Percentiles rank a stretch among this genome's conserved stretches.
These are phyloP conservation scores for Salinomyces thailandicus DNA, from an alignment of 2,329 filamentous ascomycete species.

Conservation along the genomic window DNA sequence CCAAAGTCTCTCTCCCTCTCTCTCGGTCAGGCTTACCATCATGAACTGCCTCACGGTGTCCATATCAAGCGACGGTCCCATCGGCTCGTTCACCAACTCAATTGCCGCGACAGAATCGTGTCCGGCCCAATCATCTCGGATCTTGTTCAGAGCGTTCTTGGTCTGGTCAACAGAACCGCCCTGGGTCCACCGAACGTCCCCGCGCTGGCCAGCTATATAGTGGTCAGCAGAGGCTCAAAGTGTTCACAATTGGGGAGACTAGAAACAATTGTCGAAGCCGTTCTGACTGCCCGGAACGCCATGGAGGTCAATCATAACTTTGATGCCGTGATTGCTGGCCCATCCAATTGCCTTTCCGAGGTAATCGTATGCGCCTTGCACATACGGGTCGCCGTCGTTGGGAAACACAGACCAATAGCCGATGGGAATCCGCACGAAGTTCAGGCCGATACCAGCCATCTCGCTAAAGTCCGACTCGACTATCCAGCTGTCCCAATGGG, in stretches of 20 bases:
- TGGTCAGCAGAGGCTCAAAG: too few relatives aligned
- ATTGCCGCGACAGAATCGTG: conserved; percentile 38
- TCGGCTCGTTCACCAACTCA: conserved; percentile 39
- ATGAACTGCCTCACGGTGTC: conserved; percentile 36
- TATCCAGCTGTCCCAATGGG: conserved; percentile 30
- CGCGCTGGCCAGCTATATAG: conserved; percentile 44
- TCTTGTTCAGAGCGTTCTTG: conserved; percentile 34
- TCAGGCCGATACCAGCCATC: conserved; percentile 29
- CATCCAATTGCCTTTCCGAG: conserved; percentile 40
- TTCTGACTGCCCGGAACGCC: conserved; percentile 56
- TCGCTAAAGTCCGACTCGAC: conserved; percentile 33
- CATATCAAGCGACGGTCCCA: conserved; percentile 34
- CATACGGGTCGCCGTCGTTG: conserved; percentile 39
- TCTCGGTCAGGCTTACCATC: conserved; percentile 22
- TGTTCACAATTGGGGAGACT: too few relatives aligned
- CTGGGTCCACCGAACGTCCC: conserved; percentile 36
- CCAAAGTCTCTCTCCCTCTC: too few relatives aligned
- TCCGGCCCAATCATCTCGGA: conserved; percentile 35
- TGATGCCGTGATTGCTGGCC: conserved; percentile 47
- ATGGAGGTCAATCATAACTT: conserved; percentile 58
- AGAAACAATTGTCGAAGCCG: conserved; percentile 60
- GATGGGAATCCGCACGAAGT: conserved; percentile 41
- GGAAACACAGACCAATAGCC: conserved; percentile 48
- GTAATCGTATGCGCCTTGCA: conserved; percentile 37
- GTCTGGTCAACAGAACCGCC: conserved; percentile 34